phyloP scores from a whole-genome alignment of 108 stramenopile genomes.

The Skeletonema marinoi region DNA sequence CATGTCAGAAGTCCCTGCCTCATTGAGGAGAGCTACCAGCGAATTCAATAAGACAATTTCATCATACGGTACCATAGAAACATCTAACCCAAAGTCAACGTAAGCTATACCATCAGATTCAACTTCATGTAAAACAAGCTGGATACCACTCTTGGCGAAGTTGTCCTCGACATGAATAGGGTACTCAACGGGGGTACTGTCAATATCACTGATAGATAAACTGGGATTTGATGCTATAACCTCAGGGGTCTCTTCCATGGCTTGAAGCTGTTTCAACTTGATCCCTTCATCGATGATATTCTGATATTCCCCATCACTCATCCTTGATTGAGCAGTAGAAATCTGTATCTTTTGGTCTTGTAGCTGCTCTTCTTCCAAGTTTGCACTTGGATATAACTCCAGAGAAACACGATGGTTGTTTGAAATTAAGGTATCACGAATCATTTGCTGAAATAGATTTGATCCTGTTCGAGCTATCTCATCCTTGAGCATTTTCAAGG shows the following conservation, averaged over 20 bases:
- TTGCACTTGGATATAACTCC: conserved; percentile 71
- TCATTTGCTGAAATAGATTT: conserved; percentile 66
- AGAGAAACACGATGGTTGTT: conserved; percentile 78
- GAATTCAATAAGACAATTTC: conserved; percentile 79
- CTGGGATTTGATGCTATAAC: conserved; percentile 76
- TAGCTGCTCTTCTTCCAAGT: conserved; percentile 50
- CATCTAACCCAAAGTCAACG: conserved; percentile 84
- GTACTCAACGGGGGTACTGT: conserved; percentile 54
- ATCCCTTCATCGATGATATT: conserved; percentile 62
- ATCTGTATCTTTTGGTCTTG: conserved; percentile 50
- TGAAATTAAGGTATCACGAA: conserved; percentile 66
- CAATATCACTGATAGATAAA: conserved; percentile 57
- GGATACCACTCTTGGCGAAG: conserved; percentile 59
- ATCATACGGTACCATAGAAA: conserved; percentile 74
- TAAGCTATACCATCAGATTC: conserved; percentile 85
- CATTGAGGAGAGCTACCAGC: conserved; percentile 65
- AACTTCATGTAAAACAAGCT: conserved; percentile 66
- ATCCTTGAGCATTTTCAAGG: conserved; percentile 72
- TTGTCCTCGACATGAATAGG: conserved; percentile 59
- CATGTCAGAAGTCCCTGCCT: conserved; percentile 67
- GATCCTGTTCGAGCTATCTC: conserved; percentile 65
- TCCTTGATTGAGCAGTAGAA: conserved; percentile 32
- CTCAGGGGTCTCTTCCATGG: conserved; percentile 72
- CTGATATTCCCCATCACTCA: conserved; percentile 51
- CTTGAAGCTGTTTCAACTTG: conserved; percentile 72